These are phyloP conservation scores for Xylaria intraflava DNA, from an alignment of 495 filamentous ascomycete genomes.

Conservation along the genomic window DNA sequence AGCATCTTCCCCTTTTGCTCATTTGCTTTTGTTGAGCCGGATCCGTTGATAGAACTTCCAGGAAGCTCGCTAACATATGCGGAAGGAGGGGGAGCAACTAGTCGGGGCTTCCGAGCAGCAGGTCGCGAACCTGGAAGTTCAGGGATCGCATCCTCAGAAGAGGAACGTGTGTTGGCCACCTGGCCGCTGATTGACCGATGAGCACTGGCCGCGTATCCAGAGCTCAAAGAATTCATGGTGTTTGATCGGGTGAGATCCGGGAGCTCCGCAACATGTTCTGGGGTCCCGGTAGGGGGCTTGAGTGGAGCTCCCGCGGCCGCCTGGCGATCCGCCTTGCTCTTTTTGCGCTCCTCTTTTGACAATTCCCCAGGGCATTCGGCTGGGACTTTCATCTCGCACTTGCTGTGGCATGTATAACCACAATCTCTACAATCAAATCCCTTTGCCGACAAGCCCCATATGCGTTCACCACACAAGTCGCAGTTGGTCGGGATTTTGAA, in stretches of 20 bases:
- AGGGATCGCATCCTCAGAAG: slow-evolving; percentile 39
- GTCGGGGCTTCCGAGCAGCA: slow-evolving; percentile 52
- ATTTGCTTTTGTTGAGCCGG: slow-evolving; percentile 19
- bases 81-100: slow-evolving; percentile 81
- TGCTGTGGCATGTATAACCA: slow-evolving; percentile 95
- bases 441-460: slow-evolving; percentile 94
- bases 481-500: slow-evolving; percentile 99
- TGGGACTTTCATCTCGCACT: slow-evolving; percentile 98
- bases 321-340: slow-evolving; percentile 75
- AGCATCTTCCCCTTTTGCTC: slow-evolving; percentile 81
- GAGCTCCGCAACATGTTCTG: slow-evolving; percentile 42
- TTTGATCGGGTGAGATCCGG: slow-evolving; percentile 67
- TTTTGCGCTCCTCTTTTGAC: slow-evolving; percentile 89
- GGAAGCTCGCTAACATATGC: slow-evolving; percentile 66
- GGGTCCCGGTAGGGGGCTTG: slow-evolving; percentile 29
- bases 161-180: slow-evolving; percentile 36
- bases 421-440: slow-evolving; percentile 93
- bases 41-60: slow-evolving; percentile 36
- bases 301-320: slow-evolving; percentile 61
- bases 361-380: slow-evolving; percentile 92
- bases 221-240: slow-evolving; percentile 90
- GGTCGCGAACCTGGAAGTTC: slow-evolving; percentile 31
- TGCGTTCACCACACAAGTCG: slow-evolving; percentile 89
- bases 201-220: slow-evolving; percentile 76
- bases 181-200: slow-evolving; percentile 62